phyloP scores from a whole-genome alignment of 164 flowering plant species.

The Vitis cinerea region DNA sequence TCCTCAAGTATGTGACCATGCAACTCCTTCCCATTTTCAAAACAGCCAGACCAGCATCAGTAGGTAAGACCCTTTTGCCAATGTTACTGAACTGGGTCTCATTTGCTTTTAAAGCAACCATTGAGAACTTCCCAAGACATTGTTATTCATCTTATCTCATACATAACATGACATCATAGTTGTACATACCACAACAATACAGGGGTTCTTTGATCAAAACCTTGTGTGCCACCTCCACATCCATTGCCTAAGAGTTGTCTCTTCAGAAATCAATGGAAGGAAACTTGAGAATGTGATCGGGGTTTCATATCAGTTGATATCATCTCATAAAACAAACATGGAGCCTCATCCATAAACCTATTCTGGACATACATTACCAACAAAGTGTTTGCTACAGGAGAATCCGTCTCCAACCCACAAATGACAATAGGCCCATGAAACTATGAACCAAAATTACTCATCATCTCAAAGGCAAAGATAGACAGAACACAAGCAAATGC shows the following conservation, averaged over 20 bases:
- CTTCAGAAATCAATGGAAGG: conserved; percentile 31
- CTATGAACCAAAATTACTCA: conserved; percentile 43
- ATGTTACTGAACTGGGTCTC: no score
- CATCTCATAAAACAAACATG: no score
- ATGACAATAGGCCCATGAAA: conserved; percentile 55
- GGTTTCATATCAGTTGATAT: no score
- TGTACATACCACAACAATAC: conserved; percentile 59
- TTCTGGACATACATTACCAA: conserved; percentile 73
- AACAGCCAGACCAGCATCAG: conserved; percentile 60
- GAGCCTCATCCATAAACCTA: conserved; percentile 17
- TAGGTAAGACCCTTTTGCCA: conserved; percentile 34
- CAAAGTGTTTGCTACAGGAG: conserved; percentile 61
- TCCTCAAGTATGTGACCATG: conserved; percentile 56
- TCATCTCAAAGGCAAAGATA: conserved; percentile 42
- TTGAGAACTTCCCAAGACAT: no score
- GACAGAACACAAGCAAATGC: conserved; percentile 63
- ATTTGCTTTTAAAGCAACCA: no score
- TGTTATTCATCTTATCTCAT: no score
- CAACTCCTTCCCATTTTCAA: conserved; percentile 62
- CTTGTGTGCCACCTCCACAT: conserved; percentile 53
- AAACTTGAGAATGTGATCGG: no score
- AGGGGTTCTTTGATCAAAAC: conserved; percentile 31
- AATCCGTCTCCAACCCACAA: conserved; percentile 56
- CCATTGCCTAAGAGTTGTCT: conserved; percentile 33
- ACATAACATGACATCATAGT: conserved; percentile 75